phyloP scores from a whole-genome alignment of 2,329 filamentous ascomycete genomes.

The Coniochaeta ligniaria region DNA sequence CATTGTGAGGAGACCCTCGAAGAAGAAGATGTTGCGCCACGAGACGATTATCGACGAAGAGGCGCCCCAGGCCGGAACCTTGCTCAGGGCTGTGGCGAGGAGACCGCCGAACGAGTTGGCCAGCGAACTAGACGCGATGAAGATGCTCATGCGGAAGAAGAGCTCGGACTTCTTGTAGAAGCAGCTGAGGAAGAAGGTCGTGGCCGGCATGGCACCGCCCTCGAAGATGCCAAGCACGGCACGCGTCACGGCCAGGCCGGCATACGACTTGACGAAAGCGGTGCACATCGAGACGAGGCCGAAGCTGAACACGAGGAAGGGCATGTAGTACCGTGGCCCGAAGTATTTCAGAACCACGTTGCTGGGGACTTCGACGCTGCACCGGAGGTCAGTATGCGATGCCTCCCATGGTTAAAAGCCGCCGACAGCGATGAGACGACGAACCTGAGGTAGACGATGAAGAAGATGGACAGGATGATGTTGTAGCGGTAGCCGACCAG shows the following conservation, averaged over 20 bases:
- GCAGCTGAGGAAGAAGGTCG: conserved; percentile 7
- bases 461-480: conserved; percentile 6
- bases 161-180: conserved; percentile 7
- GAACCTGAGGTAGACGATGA: conserved; percentile 5
- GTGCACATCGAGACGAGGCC: conserved; percentile 6
- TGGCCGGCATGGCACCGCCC: conserved; percentile 6
- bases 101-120: conserved; percentile 6
- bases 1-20: conserved; percentile 5
- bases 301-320: conserved; percentile 7
- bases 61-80: conserved; percentile 4
- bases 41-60: not conserved
- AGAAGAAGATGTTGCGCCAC: conserved; percentile 8
- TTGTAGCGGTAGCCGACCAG: conserved; percentile 5
- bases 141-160: conserved; percentile 7
- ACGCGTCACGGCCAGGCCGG: conserved; percentile 4
- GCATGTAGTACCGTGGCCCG: conserved; percentile 6
- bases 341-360: conserved; percentile 6
- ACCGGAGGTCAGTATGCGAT: not conserved
- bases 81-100: conserved; percentile 4
- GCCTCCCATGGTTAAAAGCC: not conserved
- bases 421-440: not conserved
- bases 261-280: conserved; percentile 5
- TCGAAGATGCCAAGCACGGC: conserved; percentile 6
- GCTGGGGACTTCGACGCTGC: conserved; percentile 6
- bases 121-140: conserved; percentile 4